Base-by-base conservation (phyloP, 495 filamentous ascomycete species). In the Jackrogersella minutella region DNA sequence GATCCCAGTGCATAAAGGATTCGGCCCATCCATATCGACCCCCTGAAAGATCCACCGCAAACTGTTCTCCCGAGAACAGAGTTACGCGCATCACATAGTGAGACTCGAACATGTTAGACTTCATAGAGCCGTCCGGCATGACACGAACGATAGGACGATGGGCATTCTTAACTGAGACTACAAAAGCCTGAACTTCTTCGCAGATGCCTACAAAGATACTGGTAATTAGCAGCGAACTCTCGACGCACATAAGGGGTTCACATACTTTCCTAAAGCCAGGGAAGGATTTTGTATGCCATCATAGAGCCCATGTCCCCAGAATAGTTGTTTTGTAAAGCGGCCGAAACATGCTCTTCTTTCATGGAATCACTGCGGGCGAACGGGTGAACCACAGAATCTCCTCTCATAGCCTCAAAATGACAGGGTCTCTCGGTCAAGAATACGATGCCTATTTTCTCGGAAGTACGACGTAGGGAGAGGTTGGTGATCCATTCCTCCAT, bases 101-200 rank as follows among this genome's bases (percentile, higher is more conserved):
- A n/a, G n/a, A n/a, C n/a, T n/a, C n/a, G n/a, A n/a, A n/a, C n/a
- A 55, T 39, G 31, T 43, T 49, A 39, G 59, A 62, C 26, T 34
- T 17, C 14, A 19, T 17, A 3, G 2, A 5, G 10, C 10, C 8
- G 21, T 21, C 8, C 4, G n/a, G 9, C 21, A 8, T 30, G 22
- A 21, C 0, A 21, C 36, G 46, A 16, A 41, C 22, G 36, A 60
- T 13, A 11, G 57, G 46, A 24, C 31, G 34, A 33, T 51, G 8
- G 10, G 46, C 57, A 11, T 60, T 60, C 46, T 51, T 51, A 14
- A 41, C 44, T 3, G 13, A 10, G 13, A 10, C 22, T 3, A 24
- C 37, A 7, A 30, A 37, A 11, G 40, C 33, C 8, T 51, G 21
- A 16, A 60, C 21, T 6, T 33, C 3, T 4, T 31, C 5, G 33